These are phyloP conservation scores for Teunomyces lycoperdinae DNA, from an alignment of 805 yeast genomes.

Conservation along the genomic window DNA sequence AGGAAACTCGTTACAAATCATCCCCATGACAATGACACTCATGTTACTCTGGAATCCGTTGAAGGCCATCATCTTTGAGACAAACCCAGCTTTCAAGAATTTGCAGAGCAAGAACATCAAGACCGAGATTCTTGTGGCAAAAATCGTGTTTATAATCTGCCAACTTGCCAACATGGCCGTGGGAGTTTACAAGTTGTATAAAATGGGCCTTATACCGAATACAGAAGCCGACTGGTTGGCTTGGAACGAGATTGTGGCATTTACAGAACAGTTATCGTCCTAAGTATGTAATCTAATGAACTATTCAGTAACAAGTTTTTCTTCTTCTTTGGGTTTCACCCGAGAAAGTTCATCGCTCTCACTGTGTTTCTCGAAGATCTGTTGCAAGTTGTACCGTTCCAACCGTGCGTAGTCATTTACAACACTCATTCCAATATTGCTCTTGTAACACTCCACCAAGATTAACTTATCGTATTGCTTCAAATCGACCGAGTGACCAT, in stretches of 20 bases:
- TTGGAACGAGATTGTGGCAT: conserved; percentile 54
- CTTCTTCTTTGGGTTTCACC: conserved; percentile 7
- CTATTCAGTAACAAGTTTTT: too few species aligned
- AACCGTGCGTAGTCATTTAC: conserved; percentile 61
- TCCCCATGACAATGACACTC: conserved; percentile 85
- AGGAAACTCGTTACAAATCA: conserved; percentile 84
- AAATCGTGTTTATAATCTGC: conserved; percentile 45
- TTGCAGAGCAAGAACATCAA: conserved; percentile 38
- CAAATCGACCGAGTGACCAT: conserved; percentile 76
- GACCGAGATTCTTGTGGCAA: conserved; percentile 37
- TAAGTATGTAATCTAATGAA: not conserved
- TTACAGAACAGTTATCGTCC: conserved; percentile 3
- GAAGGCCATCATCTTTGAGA: conserved; percentile 60
- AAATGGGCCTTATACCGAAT: conserved; percentile 90
- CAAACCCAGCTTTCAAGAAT: conserved; percentile 53
- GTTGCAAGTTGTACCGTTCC: conserved; percentile 77
- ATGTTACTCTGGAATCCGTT: conserved; percentile 79
- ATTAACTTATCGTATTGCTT: conserved; percentile 75
- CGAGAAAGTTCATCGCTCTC: conserved; percentile 16
- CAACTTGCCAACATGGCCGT: conserved; percentile 59
- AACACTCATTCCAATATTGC: conserved; percentile 83
- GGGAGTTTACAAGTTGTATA: conserved; percentile 81
- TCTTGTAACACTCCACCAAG: conserved; percentile 84
- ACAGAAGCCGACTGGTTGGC: conserved; percentile 88
- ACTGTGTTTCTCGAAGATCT: conserved; percentile 56